phyloP scores from a whole-genome alignment of 2,329 filamentous ascomycete species.

The Aspergillus jensenii region DNA sequence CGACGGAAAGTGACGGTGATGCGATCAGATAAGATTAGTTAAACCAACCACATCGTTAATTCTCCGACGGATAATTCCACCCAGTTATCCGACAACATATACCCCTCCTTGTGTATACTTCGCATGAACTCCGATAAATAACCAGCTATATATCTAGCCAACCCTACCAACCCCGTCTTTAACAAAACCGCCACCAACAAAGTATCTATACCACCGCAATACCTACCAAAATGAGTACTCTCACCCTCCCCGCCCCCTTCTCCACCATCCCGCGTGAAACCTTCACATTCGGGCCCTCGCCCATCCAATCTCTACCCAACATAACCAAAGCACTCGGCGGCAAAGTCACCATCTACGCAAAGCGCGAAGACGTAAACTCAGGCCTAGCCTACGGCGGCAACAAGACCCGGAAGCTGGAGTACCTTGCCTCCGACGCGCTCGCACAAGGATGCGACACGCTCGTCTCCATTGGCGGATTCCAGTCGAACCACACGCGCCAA shows the following conservation, averaged over 20 bases:
- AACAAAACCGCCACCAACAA: background rate
- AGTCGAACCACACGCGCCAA: conserved; percentile 67
- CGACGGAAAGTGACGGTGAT: background rate
- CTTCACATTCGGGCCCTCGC: conserved; percentile 6
- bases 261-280: conserved; percentile 6
- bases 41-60: background rate
- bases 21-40: too few relatives aligned
- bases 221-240: background rate
- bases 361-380: conserved; percentile 10
- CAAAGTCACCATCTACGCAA: conserved; percentile 8
- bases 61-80: background rate
- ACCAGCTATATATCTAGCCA: too few relatives aligned
- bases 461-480: conserved; percentile 9
- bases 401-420: conserved; percentile 11
- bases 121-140: background rate
- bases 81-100: background rate
- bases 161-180: background rate
- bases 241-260: conserved; percentile 1
- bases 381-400: conserved; percentile 8
- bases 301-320: conserved; percentile 9
- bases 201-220: background rate
- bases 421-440: conserved; percentile 6
- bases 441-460: conserved; percentile 3
- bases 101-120: background rate
- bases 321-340: conserved; percentile 10